Base-by-base conservation (phyloP, 164 flowering plant species). In the Chimonanthus praecox region DNA sequence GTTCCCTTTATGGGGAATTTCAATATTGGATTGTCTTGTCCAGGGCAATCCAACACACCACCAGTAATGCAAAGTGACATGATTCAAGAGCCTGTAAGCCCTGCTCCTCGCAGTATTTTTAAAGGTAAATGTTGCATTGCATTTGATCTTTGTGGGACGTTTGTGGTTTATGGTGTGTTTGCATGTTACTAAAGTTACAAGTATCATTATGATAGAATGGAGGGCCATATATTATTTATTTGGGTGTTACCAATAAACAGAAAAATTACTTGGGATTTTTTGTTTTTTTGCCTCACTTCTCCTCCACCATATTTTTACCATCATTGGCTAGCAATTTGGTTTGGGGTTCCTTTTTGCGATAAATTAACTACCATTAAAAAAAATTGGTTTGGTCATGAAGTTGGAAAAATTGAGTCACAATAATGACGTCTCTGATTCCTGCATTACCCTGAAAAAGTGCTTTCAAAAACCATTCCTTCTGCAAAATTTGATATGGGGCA, bases 21-120 rank as follows among this genome's bases (percentile, higher is more conserved):
- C 48, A 33, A 44, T 66, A 16, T 13, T 66, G 48, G 13, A 43
- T 7, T 13, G 15, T 44, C 44, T 74, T 18, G 33, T 44, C 58
- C 72, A 94, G 97, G 89, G 75, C 72, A 81, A 64, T 84, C 82
- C 84, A 84, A 84, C 77, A 72, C 74, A 49, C 79, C 80, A 58
- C 82, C 88, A 45, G 85, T 79, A 75, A 64, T 45, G 71, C 87
- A 85, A 84, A 75, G 81, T 44, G 78, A 72, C 74, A 58, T 46
- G 47, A 81, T 73, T 73, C 88, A 84, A 76, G 80, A 81, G 43
- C 82, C 67, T 18, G 69, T 82, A 13, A 66, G 80, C 69, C 84
- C 82, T 70, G 66, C 88, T 60, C 81, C 89, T 78, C 77, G 68
- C 72, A 90, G 82, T 70, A 76, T 89, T 72, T 80, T 90, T 71